phyloP scores from a whole-genome alignment of 305 asterid genomes.

The Salvia sclarea region DNA sequence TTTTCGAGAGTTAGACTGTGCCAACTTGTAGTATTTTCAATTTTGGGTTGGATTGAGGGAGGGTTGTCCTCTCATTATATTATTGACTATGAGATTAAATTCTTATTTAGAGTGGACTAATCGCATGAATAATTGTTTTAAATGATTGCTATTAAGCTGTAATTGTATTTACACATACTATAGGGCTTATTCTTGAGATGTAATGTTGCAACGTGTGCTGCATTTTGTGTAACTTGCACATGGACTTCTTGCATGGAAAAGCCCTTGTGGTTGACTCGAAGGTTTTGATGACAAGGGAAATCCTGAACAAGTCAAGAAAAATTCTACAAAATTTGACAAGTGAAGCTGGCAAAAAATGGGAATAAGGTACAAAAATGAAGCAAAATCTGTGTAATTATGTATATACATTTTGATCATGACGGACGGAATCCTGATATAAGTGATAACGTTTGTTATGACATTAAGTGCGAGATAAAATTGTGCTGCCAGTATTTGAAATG shows the following conservation, averaged over 20 bases:
- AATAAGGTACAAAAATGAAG: not conserved
- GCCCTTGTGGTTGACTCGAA: not conserved
- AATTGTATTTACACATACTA: not conserved
- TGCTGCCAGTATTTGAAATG: not conserved
- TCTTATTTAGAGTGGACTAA: slow-evolving; percentile 12
- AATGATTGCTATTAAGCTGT: slow-evolving; percentile 25
- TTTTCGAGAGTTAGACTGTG: slow-evolving; percentile 25
- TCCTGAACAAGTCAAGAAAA: not conserved
- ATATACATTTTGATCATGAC: not conserved
- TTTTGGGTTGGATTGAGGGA: slow-evolving; percentile 10
- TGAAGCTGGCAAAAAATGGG: not conserved
- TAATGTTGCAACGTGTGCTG: slow-evolving; percentile 25
- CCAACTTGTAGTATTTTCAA: slow-evolving; percentile 34
- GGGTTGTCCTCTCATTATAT: slow-evolving; percentile 6
- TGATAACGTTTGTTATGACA: not conserved
- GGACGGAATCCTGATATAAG: too few relatives aligned
- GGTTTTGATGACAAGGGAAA: not conserved
- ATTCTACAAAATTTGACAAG: not conserved
- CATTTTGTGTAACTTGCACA: slow-evolving; percentile 25
- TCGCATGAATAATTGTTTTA: not conserved
- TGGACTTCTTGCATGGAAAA: slow-evolving; percentile 27
- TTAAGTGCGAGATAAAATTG: not conserved
- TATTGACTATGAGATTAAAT: not conserved
- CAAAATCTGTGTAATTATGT: not conserved
- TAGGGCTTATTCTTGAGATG: not conserved